Base-by-base conservation (phyloP, 371 early-diverging fungal genomes). In the Mortierella sp. region DNA sequence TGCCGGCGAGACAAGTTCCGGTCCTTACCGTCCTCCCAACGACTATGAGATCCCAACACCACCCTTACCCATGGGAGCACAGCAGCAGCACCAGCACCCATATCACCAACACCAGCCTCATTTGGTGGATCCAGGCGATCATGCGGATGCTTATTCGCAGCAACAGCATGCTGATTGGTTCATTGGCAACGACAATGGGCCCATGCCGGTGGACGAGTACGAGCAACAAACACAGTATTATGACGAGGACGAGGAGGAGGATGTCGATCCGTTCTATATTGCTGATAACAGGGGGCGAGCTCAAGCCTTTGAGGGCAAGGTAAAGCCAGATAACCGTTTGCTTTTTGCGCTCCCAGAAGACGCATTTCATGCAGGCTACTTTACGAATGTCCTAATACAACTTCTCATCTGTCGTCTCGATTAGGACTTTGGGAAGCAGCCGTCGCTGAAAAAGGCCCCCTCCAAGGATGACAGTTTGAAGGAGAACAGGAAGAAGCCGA, bases 201-300 rank as follows among this genome's bases (percentile, higher is more conserved):
- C 71, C 3, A 41, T 66, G 22, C 47, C 41, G 24, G 45, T 67
- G 24, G 68, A 64, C 4, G 71, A 58, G 0, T 66, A 71, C 26
- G 72, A 75, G 1, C 71, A 71, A 7, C 76, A 53, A 41, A 64
- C 66, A 2, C 75, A 13, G 24, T 64, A 64, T 31, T 79, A 73
- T 37, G 75, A 82, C 22, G 69, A 68, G 1, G 74, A 74, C 39
- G 77, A 76, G 13, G 74, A 68, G 2, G 75, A 69, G 24, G 69
- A 75, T 8, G 66, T 66, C 11, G 77, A 76, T 24, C 71, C 71
- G 1, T 71, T 61, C 26, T 73, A 78, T 11, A 70, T 77, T 44
- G 69, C 77, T 16, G 81, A 81, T 48, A 39, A 43, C 53, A 70
- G 73, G 52, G 70, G 73, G 22, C 74, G 67, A 9, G 79, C 70